These are phyloP conservation scores for Solanum phureja DNA, from an alignment of 257 asterid species.

Conservation along the genomic window DNA sequence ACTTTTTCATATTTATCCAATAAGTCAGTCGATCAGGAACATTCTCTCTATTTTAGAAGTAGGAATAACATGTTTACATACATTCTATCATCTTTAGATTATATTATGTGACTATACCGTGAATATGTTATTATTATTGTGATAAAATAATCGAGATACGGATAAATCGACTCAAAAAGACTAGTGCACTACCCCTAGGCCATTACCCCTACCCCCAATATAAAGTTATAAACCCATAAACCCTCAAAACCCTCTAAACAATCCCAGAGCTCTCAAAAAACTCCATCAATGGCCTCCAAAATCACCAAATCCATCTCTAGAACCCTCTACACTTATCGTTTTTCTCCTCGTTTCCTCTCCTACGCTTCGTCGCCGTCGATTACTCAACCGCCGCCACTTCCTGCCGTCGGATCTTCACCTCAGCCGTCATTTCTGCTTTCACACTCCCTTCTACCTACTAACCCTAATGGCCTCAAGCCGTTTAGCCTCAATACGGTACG, in stretches of 20 bases:
- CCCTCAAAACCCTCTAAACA: background rate
- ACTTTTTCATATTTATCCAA: too few species aligned
- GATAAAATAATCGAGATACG: background rate
- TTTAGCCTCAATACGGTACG: background rate
- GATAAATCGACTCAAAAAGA: too few species aligned
- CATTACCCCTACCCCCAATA: too few species aligned
- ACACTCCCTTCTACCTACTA: background rate
- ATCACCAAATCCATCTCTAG: background rate
- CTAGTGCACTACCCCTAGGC: too few species aligned
- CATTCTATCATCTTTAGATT: too few species aligned
- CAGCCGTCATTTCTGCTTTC: conserved; percentile 1
- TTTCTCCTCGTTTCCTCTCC: background rate
- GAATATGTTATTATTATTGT: too few species aligned
- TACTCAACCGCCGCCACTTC: background rate
- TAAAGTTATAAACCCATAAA: background rate
- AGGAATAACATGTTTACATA: too few species aligned
- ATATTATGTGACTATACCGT: fast-evolving
- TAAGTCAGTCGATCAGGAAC: too few species aligned
- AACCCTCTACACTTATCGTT: background rate
- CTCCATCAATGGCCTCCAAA: background rate
- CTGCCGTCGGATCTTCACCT: background rate
- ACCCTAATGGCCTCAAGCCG: background rate
- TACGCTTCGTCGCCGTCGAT: background rate
- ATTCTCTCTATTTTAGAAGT: too few species aligned
- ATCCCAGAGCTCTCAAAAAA: background rate